Base-by-base conservation (phyloP, 306 rosid genomes). In the Begonia loranthoides region DNA sequence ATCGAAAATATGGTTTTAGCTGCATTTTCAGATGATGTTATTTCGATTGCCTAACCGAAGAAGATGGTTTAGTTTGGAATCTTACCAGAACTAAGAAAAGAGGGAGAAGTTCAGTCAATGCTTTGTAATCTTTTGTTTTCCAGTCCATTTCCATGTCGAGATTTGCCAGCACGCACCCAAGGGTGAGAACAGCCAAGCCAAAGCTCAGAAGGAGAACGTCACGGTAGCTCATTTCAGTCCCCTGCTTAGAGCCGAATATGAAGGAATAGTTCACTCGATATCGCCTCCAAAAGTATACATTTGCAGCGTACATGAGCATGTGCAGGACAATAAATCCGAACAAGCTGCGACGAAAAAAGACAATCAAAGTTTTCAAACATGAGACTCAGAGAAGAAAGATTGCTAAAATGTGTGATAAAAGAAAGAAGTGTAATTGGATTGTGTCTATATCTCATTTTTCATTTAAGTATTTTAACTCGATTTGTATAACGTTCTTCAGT, bases 71-170 rank as follows among this genome's bases (percentile, higher is more conserved):
- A 34, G 5, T 49, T n/a, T 22, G 13, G 12, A 17, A 63, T 64
- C 78, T 66, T 85, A 81, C 95, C 48, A 78, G 46, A 51, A 78
- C 56, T 52, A 81, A 64, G 54, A 64, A 16, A 14, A 81, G 72
- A 13, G 95, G 95, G 41, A 85, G 52, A 49, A 85, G 75, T 61
- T 85, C 90, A 44, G 82, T 76, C 43, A 76, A 11, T 14, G 56
- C 56, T 76, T 69, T 54, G 63, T 56, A 84, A 4, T 72, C 65
- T 44, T 57, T 54, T 9, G 87, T 76, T 40, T 15, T 49, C 9
- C 73, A 80, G 67, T 84, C 83, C 71, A 79, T 67, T 56, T 83
- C 69, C 94, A 84, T 78, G 74, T 84, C 78, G 39, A 84, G 87
- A 55, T 80, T 84, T 16, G 71, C 67, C 59, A 84, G 79, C 58